These are phyloP conservation scores for Xylaria digitata DNA, from an alignment of 2,329 filamentous ascomycete species.

Conservation along the genomic window DNA sequence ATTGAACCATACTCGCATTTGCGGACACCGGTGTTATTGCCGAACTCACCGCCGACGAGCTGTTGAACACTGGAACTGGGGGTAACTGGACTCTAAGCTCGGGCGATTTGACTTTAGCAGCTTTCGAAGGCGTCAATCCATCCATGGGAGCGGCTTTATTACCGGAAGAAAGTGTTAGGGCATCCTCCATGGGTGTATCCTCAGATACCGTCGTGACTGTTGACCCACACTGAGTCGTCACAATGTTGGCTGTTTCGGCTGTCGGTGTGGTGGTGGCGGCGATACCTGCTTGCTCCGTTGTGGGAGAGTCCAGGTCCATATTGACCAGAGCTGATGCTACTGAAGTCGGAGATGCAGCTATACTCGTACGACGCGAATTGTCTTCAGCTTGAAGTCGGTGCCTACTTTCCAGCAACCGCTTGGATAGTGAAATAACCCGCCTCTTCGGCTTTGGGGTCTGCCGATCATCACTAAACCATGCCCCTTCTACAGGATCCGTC, in stretches of 20 bases:
- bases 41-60: conserved; percentile 50
- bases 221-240: background rate
- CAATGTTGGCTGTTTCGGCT: conserved; percentile 34
- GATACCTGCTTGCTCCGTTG: conserved; percentile 45
- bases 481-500: conserved; percentile 65
- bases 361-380: conserved; percentile 50
- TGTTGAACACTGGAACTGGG: conserved; percentile 63
- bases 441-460: conserved; percentile 57
- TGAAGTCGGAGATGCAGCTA: conserved; percentile 45
- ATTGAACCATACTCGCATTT: conserved; percentile 58
- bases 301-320: conserved; percentile 57
- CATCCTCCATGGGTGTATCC: conserved; percentile 51
- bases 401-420: conserved; percentile 63
- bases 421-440: conserved; percentile 64
- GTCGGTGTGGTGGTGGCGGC: conserved; percentile 5
- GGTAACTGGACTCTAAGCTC: conserved; percentile 65
- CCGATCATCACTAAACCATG: conserved; percentile 61
- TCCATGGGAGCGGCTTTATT: conserved; percentile 22
- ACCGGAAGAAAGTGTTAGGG: conserved; percentile 45
- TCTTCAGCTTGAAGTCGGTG: conserved; percentile 57
- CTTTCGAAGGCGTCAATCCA: conserved; percentile 11
- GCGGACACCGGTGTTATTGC: conserved; percentile 62
- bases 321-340: conserved; percentile 50
- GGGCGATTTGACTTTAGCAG: conserved; percentile 42
- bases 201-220: conserved; percentile 22